A percentile compares a stretch with the other conserved stretches of the same genome.
phyloP scores from a whole-genome alignment of 1,139 yeast genomes.

The Meyerozyma carpophila region DNA sequence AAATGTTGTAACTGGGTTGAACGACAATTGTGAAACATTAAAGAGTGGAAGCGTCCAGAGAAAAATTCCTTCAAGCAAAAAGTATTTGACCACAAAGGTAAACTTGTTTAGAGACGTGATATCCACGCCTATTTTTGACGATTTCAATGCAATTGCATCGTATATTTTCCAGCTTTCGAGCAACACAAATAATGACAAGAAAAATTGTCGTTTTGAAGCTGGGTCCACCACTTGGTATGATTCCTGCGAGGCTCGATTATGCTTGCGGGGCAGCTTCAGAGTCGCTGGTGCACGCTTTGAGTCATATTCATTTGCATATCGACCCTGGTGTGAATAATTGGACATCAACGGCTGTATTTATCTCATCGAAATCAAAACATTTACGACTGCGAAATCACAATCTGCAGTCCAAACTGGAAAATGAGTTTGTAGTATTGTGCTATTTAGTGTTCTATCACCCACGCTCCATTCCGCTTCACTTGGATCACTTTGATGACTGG shows the following conservation, averaged over 20 bases:
- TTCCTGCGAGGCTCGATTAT: background rate
- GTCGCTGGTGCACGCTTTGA: background rate
- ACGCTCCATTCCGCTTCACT: constrained; percentile 52
- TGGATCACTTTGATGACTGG: constrained; percentile 81
- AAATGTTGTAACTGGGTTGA: constrained; percentile 49
- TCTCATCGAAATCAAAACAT: constrained; percentile 1
- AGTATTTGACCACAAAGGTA: constrained; percentile 64
- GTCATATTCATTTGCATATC: background rate
- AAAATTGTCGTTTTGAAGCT: constrained; percentile 74
- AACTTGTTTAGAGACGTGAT: constrained; percentile 38
- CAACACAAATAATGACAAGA: constrained; percentile 59
- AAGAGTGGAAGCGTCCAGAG: constrained; percentile 67
- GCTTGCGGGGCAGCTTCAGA: background rate
- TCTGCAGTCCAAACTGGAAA: background rate
- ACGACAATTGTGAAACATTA: constrained; percentile 68
- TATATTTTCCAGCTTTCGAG: constrained; percentile 80
- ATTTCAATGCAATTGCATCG: constrained; percentile 50
- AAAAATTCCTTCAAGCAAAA: constrained; percentile 65
- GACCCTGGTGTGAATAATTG: background rate
- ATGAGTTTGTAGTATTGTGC: background rate
- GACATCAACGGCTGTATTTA: background rate
- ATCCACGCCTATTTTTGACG: constrained; percentile 21
- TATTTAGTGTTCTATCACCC: constrained; percentile 37
- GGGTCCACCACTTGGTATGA: constrained; percentile 48
- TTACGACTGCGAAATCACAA: background rate